phyloP scores from a whole-genome alignment of 768 basidiomycete species.

The Dentipellis fragilis region DNA sequence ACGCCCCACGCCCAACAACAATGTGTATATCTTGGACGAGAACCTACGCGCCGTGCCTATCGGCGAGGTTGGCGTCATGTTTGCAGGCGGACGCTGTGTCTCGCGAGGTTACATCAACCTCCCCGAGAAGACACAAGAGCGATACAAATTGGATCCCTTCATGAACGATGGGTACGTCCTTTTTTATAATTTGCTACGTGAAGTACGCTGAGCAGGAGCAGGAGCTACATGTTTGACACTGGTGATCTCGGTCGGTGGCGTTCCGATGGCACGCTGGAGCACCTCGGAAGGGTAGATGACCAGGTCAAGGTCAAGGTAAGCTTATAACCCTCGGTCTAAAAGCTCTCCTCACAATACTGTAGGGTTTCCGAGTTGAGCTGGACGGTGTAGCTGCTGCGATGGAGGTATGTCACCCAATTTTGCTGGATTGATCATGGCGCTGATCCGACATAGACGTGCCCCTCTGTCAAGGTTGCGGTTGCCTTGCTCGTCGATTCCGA shows the following conservation, averaged over 20 bases:
- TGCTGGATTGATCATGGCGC: conserved; percentile 7
- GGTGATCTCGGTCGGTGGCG: conserved; percentile 51
- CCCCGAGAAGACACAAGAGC: conserved; percentile 42
- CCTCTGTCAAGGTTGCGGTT: conserved; percentile 34
- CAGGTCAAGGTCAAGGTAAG: conserved; percentile 54
- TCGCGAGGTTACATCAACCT: conserved; percentile 46
- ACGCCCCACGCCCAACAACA: conserved; percentile 44
- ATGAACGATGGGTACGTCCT: conserved; percentile 32
- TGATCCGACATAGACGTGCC: conserved; percentile 24
- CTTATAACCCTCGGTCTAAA: neutral
- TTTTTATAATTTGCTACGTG: conserved; percentile 1
- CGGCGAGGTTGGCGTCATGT: conserved; percentile 37
- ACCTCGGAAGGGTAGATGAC: conserved; percentile 50
- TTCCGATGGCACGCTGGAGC: conserved; percentile 42
- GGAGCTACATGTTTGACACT: conserved; percentile 48
- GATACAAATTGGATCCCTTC: conserved; percentile 43
- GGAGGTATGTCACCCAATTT: conserved; percentile 30
- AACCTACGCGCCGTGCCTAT: conserved; percentile 22
- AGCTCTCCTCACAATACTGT: neutral
- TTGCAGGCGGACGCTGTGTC: conserved; percentile 55
- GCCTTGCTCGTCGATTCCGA: conserved; percentile 41
- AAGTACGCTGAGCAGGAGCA: neutral
- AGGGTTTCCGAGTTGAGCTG: conserved; percentile 57
- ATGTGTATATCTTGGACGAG: conserved; percentile 28
- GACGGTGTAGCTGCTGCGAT: conserved; percentile 53